Evolutionary conservation across 2,329 filamentous ascomycete genomes (phyloP).

Genomic region (Ophiostoma triangulosporum): DNA sequence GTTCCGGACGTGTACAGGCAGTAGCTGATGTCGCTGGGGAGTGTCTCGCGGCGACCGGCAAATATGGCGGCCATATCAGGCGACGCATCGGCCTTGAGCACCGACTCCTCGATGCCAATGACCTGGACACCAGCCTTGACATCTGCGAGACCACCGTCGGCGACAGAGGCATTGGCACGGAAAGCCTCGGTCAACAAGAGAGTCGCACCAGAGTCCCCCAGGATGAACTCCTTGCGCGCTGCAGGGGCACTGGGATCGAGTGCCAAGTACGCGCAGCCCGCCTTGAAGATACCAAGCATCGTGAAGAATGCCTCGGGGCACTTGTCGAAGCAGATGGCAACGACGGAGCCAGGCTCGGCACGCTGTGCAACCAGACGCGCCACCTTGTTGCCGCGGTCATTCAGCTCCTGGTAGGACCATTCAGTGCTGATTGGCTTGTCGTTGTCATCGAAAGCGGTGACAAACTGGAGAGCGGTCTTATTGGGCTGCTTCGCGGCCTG

Average conservation of each 20-base stretch:
- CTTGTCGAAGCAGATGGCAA: conserved; percentile 74
- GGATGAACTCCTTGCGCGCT: conserved; percentile 63
- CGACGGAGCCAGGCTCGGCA: conserved; percentile 43
- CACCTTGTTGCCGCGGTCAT: conserved; percentile 58
- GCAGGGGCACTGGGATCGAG: conserved; percentile 62
- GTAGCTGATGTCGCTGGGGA: conserved; percentile 50
- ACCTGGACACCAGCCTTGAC: conserved; percentile 22
- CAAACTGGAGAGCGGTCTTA: conserved; percentile 63
- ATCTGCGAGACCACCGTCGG: conserved; percentile 15
- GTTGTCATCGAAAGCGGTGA: conserved; percentile 35
- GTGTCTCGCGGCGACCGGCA: conserved; percentile 16
- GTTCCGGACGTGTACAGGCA: conserved; percentile 82
- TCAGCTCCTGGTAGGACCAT: conserved; percentile 66
- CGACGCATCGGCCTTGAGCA: conserved; percentile 15
- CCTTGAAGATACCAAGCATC: conserved; percentile 70
- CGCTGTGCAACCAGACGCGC: conserved; percentile 46
- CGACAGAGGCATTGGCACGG: conserved; percentile 5
- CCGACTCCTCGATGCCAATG: conserved; percentile 21
- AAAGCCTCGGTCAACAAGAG: conserved; percentile 43
- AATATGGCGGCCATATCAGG: not conserved
- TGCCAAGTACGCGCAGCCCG: conserved; percentile 68
- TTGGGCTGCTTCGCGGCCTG: conserved; percentile 43
- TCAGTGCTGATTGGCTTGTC: conserved; percentile 28
- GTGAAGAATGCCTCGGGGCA: conserved; percentile 73
- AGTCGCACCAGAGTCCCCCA: conserved; percentile 55